Base-by-base conservation (phyloP, 73 alveolate species). In the Paramecium biaurelia region DNA sequence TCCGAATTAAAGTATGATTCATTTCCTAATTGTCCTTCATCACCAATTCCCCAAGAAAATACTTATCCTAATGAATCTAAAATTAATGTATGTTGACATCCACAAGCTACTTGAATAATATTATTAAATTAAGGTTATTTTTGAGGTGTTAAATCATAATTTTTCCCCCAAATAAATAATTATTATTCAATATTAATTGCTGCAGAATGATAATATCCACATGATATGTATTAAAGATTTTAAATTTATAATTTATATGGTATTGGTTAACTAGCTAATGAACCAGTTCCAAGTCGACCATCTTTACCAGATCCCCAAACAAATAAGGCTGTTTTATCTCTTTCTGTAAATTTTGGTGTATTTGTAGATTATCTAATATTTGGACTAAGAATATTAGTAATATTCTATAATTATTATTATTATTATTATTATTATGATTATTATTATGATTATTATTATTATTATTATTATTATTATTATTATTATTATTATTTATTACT, bases 1-100 rank as follows among this genome's bases (percentile, higher is more conserved):
- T 76, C 58, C 26, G 92, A 90, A 85, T 96, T 96, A 85, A 94
- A 88, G 67, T 95, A 93, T 28, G 92, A 96, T 15, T 98, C 99
- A 93, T 97, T 98, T 1, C 99, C 99, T 38, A 98, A 95, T 92
- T 98, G 95, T 6, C 99, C 99, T 67, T 98, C 99, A 76, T 98
- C 99, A 30, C 98, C 97, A 35, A 94, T 94, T 3, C 99, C 99
- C 99, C 99, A 98, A 10, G 99, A 96, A 92, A 74, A 98, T 20
- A 96, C 93, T 68, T 93, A 85, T 30, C 99, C 99, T 67, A 93
- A 92, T 18, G 94, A 92, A 47, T 97, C 92, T 84, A 98, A 94
- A 28, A 97, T 96, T 92, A 98, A 84, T 15, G 98, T 94, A 88
- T 98, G 99, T 32, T 96, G 85, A 95, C 99, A 97, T 2, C 99